phyloP scores from a whole-genome alignment of 441 rosid species.

The Syzygium malaccense region DNA sequence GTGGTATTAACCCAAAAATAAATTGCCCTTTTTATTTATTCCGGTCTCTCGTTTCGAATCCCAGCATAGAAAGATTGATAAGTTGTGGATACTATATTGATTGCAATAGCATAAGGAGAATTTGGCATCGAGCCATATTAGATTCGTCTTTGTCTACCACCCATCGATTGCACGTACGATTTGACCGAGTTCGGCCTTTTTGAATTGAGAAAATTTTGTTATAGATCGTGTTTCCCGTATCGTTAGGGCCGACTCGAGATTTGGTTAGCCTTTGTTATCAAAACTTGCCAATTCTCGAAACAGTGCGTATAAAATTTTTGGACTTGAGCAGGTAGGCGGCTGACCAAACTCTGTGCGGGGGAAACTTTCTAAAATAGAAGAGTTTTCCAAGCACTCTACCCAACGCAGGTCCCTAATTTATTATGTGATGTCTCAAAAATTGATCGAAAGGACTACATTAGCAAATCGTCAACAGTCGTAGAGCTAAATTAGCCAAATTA shows the following conservation, averaged over 20 bases:
- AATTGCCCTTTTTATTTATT: no score
- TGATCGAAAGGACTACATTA: background rate
- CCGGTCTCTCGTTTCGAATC: no score
- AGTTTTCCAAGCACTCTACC: background rate
- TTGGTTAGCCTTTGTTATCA: accelerated
- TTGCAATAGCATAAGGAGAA: background rate
- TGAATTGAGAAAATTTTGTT: background rate
- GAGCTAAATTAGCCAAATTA: background rate
- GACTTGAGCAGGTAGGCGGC: background rate
- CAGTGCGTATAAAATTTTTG: background rate
- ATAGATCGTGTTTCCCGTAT: background rate
- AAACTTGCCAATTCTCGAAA: background rate
- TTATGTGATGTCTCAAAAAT: background rate
- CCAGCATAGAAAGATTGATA: accelerated
- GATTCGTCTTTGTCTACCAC: background rate
- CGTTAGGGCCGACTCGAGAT: background rate
- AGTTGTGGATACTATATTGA: background rate
- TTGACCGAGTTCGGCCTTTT: accelerated
- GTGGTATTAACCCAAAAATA: no score
- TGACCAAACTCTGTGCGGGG: no score
- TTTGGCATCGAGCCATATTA: background rate
- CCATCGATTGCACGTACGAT: background rate
- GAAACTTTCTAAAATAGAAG: background rate
- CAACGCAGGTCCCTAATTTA: background rate
- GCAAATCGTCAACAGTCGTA: background rate